Percentiles rank a stretch among this genome's conserved stretches.
phyloP scores from a whole-genome alignment of 1,284 basidiomycete genomes.

The Phenoliferia sp. region DNA sequence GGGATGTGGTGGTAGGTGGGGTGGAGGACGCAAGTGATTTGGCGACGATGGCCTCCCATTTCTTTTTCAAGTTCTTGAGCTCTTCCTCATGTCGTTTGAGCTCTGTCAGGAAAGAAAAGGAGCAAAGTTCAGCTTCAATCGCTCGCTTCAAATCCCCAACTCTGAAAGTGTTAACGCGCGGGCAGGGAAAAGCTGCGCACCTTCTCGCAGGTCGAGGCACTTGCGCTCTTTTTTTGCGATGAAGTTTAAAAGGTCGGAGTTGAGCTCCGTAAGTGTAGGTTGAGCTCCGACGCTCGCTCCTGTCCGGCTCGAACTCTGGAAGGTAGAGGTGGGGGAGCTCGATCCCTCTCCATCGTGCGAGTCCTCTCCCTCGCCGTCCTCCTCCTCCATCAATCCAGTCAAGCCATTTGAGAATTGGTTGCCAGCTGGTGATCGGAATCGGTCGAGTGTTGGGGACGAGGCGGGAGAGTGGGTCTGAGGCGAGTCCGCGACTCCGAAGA shows the following conservation, averaged over 20 bases:
- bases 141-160: neutral
- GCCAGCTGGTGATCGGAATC: too few species aligned
- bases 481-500: neutral
- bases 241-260: constrained; percentile 36
- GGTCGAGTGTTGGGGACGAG: neutral
- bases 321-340: neutral
- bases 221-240: constrained; percentile 43
- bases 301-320: neutral
- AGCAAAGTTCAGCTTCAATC: neutral
- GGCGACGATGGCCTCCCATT: constrained; percentile 35
- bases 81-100: constrained; percentile 35
- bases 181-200: constrained; percentile 14
- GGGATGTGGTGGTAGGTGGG: constrained; percentile 11
- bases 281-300: constrained; percentile 7
- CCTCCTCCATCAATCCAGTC: neutral
- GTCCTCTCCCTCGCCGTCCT: neutral
- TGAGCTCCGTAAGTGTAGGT: constrained; percentile 26
- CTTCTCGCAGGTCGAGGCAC: constrained; percentile 41
- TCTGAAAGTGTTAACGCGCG: neutral
- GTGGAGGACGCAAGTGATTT: constrained; percentile 10
- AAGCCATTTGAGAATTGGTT: too few species aligned
- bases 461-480: neutral
- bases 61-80: constrained; percentile 30
- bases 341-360: neutral
- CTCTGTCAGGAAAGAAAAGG: constrained; percentile 17